Evolutionary conservation across 768 basidiomycete species (phyloP), one percentile per base, ranked within the genome.

Genomic region (Asterophora parasitica): DNA sequence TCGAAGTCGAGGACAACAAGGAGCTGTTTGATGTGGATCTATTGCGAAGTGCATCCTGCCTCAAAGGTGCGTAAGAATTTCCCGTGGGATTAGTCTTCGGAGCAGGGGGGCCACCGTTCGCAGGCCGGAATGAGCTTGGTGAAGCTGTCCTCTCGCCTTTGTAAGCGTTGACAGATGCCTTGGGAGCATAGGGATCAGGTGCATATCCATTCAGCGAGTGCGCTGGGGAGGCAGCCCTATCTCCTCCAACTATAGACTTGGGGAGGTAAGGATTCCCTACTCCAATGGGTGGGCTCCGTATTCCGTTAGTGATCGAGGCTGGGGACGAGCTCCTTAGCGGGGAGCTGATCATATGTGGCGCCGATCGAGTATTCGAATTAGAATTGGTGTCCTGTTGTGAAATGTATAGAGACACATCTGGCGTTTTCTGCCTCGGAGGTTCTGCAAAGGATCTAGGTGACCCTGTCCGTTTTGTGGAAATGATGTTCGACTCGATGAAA

Each of bases 21-120:
- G 79, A 76, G 0, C 69, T 67, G 55, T 71, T 77, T 12, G 79
- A 79, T 42, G 63, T 55, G 6, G 77, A 74, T 28, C 74, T 70
- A 35, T 60, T 63, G 34, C 63, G 72, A n/a, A 52, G 17, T n/a
- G 42, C 33, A 17, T 62, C 63, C 52, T 52, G 20, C 46, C 50
- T 44, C 38, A 37, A 48, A 50, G 50, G 50, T 39, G 51, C 53
- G 58, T 57, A 52, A 19, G 50, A 41, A 28, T 50, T 53, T 12
- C 30, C 34, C 28, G 28, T 19, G n/a, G 37, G 42, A 20, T 51
- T 42, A 15, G 26, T 19, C 27, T 57, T 53, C 1, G 57, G 44
- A 35, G 53, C 45, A 47, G 47, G 60, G 33, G 53, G 54, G 41
- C 53, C 59, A 46, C 61, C 65, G 44, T 60, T 58, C 40, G 54